Base-by-base conservation (phyloP, 108 stramenopile genomes). In the Mediolabrus comicus region DNA sequence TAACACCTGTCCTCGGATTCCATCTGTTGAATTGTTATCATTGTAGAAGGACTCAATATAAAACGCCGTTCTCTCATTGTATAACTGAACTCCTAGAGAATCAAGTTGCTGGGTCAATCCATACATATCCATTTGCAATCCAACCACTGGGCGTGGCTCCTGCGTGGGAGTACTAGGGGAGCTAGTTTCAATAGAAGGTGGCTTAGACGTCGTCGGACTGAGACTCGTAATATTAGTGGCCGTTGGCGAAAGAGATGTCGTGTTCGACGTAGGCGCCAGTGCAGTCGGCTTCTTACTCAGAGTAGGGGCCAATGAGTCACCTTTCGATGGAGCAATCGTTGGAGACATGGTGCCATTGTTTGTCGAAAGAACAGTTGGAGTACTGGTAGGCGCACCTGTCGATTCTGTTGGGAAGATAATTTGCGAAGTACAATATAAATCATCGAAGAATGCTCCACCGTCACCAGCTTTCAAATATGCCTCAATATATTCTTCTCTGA, bases 11-110 rank as follows among this genome's bases (percentile, higher is more conserved):
- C 46, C 58, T 9, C 59, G 58, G 14, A 69, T 51, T 2, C 68
- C 71, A 0, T 56, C 62, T 12, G 61, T 19, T 30, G 56, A 30
- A 11, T 19, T 14, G 4, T 24, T n/a, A 25, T 31, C 52, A 54
- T 72, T 55, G 60, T 72, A 72, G 25, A 56, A 72, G 16, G 25
- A 31, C 22, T 72, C 62, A 28, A 72, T 72, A 31, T 63, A 72
- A 24, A 10, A 12, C 1, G 61, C 62, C 24, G 71, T 72, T 53
- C 62, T 55, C 4, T 63, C 53, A 36, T 63, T 55, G 46, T 72
- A 72, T 52, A 54, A 30, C 0, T 19, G 28, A 25, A 59, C 32
- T 4, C 58, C 68, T 12, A 11, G 29, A 38, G 3, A 22, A 24
- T 34, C 53, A 30, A 32, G 27, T 11, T 35, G 34, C 22, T 54